Conservation (phyloP, 2,329 filamentous ascomycete species). For the Parastagonospora nodorum region DNA sequence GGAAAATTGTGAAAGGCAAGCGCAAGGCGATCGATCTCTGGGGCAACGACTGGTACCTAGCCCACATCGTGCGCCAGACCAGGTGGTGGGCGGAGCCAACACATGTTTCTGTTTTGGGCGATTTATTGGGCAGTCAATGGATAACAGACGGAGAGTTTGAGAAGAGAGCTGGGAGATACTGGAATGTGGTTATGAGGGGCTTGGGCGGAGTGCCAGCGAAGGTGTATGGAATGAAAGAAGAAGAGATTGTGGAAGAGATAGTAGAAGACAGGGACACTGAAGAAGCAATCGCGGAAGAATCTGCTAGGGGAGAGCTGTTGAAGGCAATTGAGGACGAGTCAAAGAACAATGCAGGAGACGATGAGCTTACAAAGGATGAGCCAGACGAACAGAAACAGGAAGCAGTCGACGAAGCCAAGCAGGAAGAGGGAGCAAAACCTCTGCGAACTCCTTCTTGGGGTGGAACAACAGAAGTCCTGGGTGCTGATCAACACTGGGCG, state of each 20-base stretch:
- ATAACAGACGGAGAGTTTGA: constrained; percentile 84
- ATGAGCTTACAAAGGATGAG: background rate
- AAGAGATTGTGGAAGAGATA: background rate
- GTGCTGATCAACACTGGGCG: constrained; percentile 66
- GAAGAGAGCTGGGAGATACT: constrained; percentile 73
- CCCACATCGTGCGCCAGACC: constrained; percentile 85
- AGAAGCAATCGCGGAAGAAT: constrained; percentile 8
- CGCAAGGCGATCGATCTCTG: constrained; percentile 86
- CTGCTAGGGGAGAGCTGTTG: background rate
- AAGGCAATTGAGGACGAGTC: background rate
- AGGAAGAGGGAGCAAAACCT: constrained; percentile 20
- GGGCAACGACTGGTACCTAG: constrained; percentile 93
- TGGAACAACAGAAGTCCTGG: constrained; percentile 46
- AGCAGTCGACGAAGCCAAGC: constrained; percentile 12
- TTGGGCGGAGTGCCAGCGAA: constrained; percentile 63
- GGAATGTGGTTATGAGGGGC: constrained; percentile 77
- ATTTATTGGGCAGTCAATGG: constrained; percentile 95
- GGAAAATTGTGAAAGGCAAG: constrained; percentile 66
- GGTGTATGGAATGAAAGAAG: constrained; percentile 18
- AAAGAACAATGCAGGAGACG: background rate
- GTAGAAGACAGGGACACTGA: background rate
- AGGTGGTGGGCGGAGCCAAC: constrained; percentile 85
- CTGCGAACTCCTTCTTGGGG: constrained; percentile 25
- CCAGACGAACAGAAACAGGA: background rate
- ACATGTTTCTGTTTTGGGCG: constrained; percentile 86